phyloP scores from a whole-genome alignment of 176 grass and related monocot genomes.

The Carex littledalei region DNA sequence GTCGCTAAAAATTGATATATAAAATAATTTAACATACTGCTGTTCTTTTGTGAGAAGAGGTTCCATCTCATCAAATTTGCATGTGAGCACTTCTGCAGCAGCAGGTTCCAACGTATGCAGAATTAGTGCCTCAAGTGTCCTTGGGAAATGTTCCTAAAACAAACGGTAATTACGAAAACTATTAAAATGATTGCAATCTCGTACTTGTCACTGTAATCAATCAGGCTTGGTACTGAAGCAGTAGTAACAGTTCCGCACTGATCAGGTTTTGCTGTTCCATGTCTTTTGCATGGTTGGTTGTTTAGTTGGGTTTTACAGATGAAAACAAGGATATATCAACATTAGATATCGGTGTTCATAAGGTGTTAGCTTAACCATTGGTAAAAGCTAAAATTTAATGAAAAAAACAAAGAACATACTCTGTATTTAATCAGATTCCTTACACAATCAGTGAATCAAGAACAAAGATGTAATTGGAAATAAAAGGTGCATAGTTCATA shows the following conservation, averaged over 20 bases:
- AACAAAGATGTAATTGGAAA: background rate
- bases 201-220: background rate
- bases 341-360: background rate
- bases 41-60: slow-evolving; percentile 62
- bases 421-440: background rate
- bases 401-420: background rate
- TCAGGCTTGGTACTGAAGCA: background rate
- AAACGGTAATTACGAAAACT: background rate
- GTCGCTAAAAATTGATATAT: background rate
- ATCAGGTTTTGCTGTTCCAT: background rate
- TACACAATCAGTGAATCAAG: background rate
- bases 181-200: background rate
- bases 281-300: background rate
- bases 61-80: slow-evolving; percentile 94
- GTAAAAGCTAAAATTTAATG: background rate
- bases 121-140: slow-evolving; percentile 73
- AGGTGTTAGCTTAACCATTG: background rate
- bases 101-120: slow-evolving; percentile 69
- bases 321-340: background rate
- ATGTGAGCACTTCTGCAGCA: slow-evolving; percentile 87
- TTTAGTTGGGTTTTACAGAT: background rate
- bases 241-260: background rate
- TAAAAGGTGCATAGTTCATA: slow-evolving; percentile 29
- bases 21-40: slow-evolving; percentile 41
- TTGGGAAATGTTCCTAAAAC: slow-evolving; percentile 72